phyloP scores from a whole-genome alignment of 2,329 filamentous ascomycete genomes.

The Calonectria hongkongensis region DNA sequence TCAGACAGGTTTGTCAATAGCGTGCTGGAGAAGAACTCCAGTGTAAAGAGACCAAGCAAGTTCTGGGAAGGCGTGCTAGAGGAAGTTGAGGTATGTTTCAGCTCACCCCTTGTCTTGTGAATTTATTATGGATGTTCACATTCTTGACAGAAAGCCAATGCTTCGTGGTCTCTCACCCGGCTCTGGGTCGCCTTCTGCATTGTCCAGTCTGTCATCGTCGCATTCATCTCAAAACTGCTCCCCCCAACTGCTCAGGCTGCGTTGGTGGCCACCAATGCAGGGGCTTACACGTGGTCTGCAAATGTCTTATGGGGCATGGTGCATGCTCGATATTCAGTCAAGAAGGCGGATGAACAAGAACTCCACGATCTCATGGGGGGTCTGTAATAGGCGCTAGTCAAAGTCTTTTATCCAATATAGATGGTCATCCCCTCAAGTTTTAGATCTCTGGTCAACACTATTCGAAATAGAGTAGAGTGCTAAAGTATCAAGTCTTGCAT shows the following conservation, averaged over 20 bases:
- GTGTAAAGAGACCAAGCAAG: conserved; percentile 33
- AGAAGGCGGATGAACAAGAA: conserved; percentile 43
- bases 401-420: background rate
- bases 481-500: too few species aligned
- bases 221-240: conserved; percentile 23
- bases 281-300: conserved; percentile 40
- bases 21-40: conserved; percentile 31
- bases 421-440: background rate
- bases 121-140: background rate
- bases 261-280: conserved; percentile 33
- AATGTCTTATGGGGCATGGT: conserved; percentile 40
- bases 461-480: background rate
- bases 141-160: conserved; percentile 35
- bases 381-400: background rate
- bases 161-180: conserved; percentile 37
- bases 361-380: conserved; percentile 44
- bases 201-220: conserved; percentile 31
- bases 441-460: background rate
- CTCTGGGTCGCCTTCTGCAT: conserved; percentile 39
- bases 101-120: background rate
- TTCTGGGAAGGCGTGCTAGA: conserved; percentile 46
- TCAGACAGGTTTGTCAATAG: conserved; percentile 34
- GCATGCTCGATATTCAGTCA: conserved; percentile 37
- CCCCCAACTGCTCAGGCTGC: conserved; percentile 27
- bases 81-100: conserved; percentile 42